These are phyloP conservation scores for Chaetomium sp. DNA, from an alignment of 2,329 filamentous ascomycete species.

Conservation along the genomic window DNA sequence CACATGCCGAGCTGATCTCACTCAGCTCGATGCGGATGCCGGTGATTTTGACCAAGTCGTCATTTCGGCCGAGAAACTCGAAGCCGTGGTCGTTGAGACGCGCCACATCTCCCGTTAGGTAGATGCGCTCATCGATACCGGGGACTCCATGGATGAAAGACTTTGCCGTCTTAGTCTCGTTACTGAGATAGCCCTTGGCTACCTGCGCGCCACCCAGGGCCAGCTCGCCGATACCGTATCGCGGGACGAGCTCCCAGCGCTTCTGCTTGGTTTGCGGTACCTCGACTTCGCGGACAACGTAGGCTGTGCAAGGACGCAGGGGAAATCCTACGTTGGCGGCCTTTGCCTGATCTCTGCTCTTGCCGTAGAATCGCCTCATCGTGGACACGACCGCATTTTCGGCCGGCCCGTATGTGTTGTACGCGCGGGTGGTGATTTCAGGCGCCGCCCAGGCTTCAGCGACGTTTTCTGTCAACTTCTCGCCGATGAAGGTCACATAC, in stretches of 20 bases:
- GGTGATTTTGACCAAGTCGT: neutral
- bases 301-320: neutral
- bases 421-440: neutral
- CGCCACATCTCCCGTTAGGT: neutral
- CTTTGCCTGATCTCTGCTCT: neutral
- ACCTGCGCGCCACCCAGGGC: neutral
- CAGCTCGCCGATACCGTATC: neutral
- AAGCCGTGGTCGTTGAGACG: neutral
- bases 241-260: neutral
- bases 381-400: neutral
- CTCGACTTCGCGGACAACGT: neutral
- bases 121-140: neutral
- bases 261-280: neutral
- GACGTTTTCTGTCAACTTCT: neutral
- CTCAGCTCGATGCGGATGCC: neutral
- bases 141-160: neutral
- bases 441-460: neutral
- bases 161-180: neutral
- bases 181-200: neutral
- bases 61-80: neutral
- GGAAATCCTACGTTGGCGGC: neutral
- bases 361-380: neutral
- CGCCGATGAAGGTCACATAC: neutral
- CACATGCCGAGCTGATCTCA: neutral
- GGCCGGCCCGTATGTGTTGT: neutral